These are phyloP conservation scores for Phytophthora pinifolia DNA, from an alignment of 352 stramenopile genomes.

Conservation along the genomic window DNA sequence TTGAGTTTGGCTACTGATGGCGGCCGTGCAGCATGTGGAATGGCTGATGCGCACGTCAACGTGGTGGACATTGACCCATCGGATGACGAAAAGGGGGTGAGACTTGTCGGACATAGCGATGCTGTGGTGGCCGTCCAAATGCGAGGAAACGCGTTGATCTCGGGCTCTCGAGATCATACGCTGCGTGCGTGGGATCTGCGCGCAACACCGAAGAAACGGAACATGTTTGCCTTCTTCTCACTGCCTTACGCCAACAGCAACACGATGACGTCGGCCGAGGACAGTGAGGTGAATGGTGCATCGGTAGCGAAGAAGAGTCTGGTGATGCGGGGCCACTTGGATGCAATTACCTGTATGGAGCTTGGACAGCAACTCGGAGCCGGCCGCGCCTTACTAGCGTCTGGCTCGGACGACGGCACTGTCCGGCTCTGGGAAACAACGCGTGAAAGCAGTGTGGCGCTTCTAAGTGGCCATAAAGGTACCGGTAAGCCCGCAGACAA, in stretches of 20 bases:
- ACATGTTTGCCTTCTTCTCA: conserved; percentile 71
- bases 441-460: conserved; percentile 52
- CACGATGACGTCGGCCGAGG: conserved; percentile 15
- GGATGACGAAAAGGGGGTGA: conserved; percentile 32
- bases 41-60: conserved; percentile 40
- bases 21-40: conserved; percentile 52
- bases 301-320: conserved; percentile 63
- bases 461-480: conserved; percentile 45
- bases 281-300: conserved; percentile 49
- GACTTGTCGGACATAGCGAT: conserved; percentile 61
- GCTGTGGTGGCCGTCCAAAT: conserved; percentile 58
- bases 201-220: conserved; percentile 53
- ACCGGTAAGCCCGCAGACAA: conserved; percentile 21
- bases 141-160: conserved; percentile 63
- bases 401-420: conserved; percentile 65
- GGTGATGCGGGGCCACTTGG: conserved; percentile 66
- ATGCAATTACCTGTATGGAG: conserved; percentile 65
- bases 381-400: conserved; percentile 57
- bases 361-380: conserved; percentile 68
- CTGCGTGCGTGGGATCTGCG: conserved; percentile 73
- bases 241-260: conserved; percentile 16
- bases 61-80: conserved; percentile 41
- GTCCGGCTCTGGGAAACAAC: conserved; percentile 79
- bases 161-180: conserved; percentile 69
- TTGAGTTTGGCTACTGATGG: conserved; percentile 53